A percentile compares a stretch with the other conserved stretches of the same genome.
These are phyloP conservation scores for Hemerocallis citrina DNA, from an alignment of 106 monocot genomes.

Conservation along the genomic window DNA sequence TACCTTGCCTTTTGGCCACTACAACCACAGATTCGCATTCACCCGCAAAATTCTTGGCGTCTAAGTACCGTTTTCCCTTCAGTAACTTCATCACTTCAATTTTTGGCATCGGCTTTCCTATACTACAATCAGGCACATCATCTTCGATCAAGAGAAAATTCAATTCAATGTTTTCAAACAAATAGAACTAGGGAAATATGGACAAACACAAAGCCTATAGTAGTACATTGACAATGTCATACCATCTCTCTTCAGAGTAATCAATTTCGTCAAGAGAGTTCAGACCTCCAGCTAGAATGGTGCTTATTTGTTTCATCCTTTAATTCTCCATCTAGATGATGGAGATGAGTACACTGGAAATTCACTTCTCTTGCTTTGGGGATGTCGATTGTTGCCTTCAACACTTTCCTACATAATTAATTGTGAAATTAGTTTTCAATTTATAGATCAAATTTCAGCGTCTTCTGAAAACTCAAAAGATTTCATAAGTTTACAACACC, in stretches of 20 bases:
- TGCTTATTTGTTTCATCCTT: conserved; percentile 83
- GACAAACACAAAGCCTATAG: neutral
- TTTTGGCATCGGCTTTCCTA: conserved; percentile 77
- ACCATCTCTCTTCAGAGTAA: conserved; percentile 72
- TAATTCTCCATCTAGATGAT: conserved; percentile 87
- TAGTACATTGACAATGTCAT: conserved; percentile 33
- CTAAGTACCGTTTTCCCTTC: conserved; percentile 50
- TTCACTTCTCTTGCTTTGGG: too few species aligned
- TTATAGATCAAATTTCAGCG: too few species aligned
- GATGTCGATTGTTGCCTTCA: too few species aligned
- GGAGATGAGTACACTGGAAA: conserved; percentile 87
- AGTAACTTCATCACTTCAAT: conserved; percentile 83
- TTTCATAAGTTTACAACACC: too few species aligned
- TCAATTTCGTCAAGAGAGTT: conserved; percentile 74
- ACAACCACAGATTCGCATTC: conserved; percentile 82
- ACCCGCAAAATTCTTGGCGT: conserved; percentile 79
- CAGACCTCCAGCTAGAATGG: conserved; percentile 71
- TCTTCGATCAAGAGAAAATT: neutral
- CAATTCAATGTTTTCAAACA: too few species aligned
- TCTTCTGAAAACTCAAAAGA: too few species aligned
- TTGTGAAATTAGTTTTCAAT: too few species aligned
- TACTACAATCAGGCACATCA: conserved; percentile 16
- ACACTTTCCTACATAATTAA: too few species aligned
- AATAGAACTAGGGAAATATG: neutral
- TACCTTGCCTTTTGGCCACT: conserved; percentile 91